Conservation (phyloP, 371 early-diverging fungal species). For the Zopfochytrium polystomum region DNA sequence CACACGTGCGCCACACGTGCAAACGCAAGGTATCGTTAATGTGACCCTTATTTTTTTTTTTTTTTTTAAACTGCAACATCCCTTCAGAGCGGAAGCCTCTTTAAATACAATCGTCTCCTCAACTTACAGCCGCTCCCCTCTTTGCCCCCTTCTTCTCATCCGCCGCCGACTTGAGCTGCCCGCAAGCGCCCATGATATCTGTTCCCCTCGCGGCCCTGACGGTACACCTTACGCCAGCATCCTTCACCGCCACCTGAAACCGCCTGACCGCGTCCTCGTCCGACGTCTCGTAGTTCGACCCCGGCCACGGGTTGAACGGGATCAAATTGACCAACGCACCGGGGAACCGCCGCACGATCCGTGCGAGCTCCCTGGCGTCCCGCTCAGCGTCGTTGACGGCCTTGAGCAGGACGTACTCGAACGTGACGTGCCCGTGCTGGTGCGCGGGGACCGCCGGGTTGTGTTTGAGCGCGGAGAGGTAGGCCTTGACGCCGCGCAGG, state of each 20-base stretch:
- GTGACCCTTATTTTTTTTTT: too few species aligned
- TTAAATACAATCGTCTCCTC: too few species aligned
- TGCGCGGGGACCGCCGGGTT: constrained; percentile 3
- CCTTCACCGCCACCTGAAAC: constrained; percentile 22
- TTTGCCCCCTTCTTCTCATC: too few species aligned
- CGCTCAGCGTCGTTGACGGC: constrained; percentile 70
- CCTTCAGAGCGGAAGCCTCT: too few species aligned
- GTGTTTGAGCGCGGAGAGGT: constrained; percentile 8
- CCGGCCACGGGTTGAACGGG: constrained; percentile 46
- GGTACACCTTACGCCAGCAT: constrained; percentile 15
- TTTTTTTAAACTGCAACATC: too few species aligned
- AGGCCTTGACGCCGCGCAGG: constrained; percentile 60
- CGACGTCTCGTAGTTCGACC: constrained; percentile 26
- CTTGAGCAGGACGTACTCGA: constrained; percentile 79
- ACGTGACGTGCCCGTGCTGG: constrained; percentile 37
- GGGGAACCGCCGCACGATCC: constrained; percentile 63
- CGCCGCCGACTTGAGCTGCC: constrained; percentile 28
- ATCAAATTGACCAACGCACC: constrained; percentile 83
- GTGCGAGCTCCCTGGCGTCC: constrained; percentile 66
- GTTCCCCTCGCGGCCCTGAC: constrained; percentile 24
- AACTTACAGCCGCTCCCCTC: too few species aligned
- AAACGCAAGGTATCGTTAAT: too few species aligned
- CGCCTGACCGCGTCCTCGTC: constrained; percentile 15
- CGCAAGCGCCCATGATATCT: constrained; percentile 37
- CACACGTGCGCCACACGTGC: too few species aligned